Base-by-base conservation (phyloP, 2,329 filamentous ascomycete species). In the Fusarium phyllophilum region DNA sequence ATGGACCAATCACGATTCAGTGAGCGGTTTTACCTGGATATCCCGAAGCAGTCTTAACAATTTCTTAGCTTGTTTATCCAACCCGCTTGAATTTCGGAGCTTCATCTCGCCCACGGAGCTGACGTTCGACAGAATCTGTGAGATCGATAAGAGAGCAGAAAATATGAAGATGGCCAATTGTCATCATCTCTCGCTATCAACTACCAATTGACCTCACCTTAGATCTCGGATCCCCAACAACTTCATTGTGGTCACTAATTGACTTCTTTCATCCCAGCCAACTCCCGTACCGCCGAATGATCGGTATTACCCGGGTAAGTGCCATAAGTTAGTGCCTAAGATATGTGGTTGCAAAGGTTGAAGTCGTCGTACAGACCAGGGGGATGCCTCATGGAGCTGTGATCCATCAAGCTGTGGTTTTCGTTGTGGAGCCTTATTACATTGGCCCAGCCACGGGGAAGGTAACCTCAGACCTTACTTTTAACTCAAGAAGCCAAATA, bases 21-120 rank as follows among this genome's bases (percentile, higher is more conserved):
- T 82, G 81, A 77, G 81, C 78, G 79, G 78, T 80, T 82, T 84
- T 83, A 79, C 82, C 81, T 82, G 79, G 76, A 79, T 79, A 80
- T 81, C 76, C 82, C 82, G 82, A 82, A 69, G 78, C 77, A 79
- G 79, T 78, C 78, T 79, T 81, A 81, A 82, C 79, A 81, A 82
- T 83, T 81, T 81, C 75, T 78, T 78, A 78, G 72, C 68, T 73
- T 49, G 52, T 36, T 75, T 61, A 42, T 49, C 26, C 57, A 70
- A 72, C 64, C 75, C 71, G 70, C 76, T 71, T 65, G 41, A 70
- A 75, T 69, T 72, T 77, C 75, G 77, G 75, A 70, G 70, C 74
- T 74, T 72, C 75, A 74, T 66, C 70, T 72, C 60, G 67, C 63
- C 62, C 74, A 62, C 68, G 63, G 70, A 77, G 70, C 61, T 65